Percentiles rank a stretch among this genome's conserved stretches.
phyloP scores from a whole-genome alignment of 2,329 filamentous ascomycete genomes.

The Albophoma yamanashiensis region DNA sequence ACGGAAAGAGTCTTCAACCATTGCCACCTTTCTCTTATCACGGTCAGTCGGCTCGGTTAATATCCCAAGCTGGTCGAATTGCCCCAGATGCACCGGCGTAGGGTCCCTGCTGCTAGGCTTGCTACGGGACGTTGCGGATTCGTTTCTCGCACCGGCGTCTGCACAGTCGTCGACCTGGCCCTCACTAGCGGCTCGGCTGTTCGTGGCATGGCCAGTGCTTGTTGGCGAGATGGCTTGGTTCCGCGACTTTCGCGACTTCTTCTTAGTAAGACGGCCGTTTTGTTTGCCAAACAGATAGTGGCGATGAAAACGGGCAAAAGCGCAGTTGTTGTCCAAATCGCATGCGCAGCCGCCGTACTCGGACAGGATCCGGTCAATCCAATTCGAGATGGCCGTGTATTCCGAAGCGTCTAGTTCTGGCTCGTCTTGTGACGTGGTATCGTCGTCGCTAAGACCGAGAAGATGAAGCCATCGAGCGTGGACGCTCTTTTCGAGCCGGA shows the following conservation, averaged over 20 bases:
- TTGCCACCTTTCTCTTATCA: slow-evolving; percentile 56
- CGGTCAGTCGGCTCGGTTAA: slow-evolving; percentile 54
- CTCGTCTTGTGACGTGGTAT: slow-evolving; percentile 34
- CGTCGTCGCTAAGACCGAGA: slow-evolving; percentile 53
- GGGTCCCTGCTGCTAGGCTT: slow-evolving; percentile 58
- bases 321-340: slow-evolving; percentile 50
- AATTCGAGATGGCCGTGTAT: slow-evolving; percentile 48
- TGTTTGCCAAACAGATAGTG: slow-evolving; percentile 38
- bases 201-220: slow-evolving; percentile 50
- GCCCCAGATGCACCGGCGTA: slow-evolving; percentile 50
- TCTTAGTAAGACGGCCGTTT: slow-evolving; percentile 32
- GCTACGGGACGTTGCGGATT: slow-evolving; percentile 43
- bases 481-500: slow-evolving; percentile 45
- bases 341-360: slow-evolving; percentile 76
- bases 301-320: slow-evolving; percentile 52
- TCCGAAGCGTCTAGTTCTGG: slow-evolving; percentile 48
- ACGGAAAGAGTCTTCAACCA: slow-evolving; percentile 53
- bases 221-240: slow-evolving; percentile 48
- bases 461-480: slow-evolving; percentile 44
- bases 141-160: slow-evolving; percentile 38
- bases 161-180: slow-evolving; percentile 42
- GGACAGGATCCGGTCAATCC: slow-evolving; percentile 60
- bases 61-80: slow-evolving; percentile 48
- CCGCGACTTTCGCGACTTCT: slow-evolving; percentile 45
- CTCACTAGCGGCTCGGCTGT: slow-evolving; percentile 55